Conservation (phyloP, 106 monocot genomes). For the Narthecium ossifragum region DNA sequence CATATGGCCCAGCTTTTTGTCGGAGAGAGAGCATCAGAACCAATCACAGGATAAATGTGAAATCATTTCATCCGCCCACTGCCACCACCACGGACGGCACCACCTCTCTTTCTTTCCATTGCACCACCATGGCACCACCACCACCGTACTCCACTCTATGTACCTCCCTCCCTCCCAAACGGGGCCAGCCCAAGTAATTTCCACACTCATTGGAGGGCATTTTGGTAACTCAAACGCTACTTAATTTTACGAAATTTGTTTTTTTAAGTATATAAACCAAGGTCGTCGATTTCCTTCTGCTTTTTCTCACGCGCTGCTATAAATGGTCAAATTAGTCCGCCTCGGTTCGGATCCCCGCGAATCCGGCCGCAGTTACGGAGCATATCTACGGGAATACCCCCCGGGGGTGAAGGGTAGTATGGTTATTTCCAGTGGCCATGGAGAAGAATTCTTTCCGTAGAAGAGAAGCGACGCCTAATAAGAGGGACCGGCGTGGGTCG, state of each 20-base stretch:
- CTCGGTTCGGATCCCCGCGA: not conserved
- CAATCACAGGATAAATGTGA: not conserved
- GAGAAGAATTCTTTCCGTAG: not conserved
- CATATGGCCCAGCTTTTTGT: not conserved
- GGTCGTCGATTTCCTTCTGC: not conserved
- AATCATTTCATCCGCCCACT: not conserved
- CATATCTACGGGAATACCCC: not conserved
- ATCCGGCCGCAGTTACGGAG: not conserved
- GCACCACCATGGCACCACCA: not conserved
- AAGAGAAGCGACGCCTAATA: not conserved
- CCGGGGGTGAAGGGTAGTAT: not conserved
- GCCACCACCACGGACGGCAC: not conserved
- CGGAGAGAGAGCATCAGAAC: not conserved
- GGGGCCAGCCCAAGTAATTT: too few relatives aligned
- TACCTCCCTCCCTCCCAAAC: too few relatives aligned
- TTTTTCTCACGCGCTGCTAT: not conserved
- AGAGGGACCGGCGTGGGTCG: not conserved
- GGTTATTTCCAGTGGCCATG: not conserved
- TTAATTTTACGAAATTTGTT: not conserved
- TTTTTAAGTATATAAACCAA: too few relatives aligned
- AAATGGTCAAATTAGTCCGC: too few relatives aligned
- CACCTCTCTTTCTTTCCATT: not conserved
- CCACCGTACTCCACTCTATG: not conserved
- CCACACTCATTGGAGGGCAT: too few relatives aligned
- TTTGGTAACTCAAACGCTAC: not conserved